Evolutionary conservation across 1,284 basidiomycete genomes (phyloP).

Genomic region (Sparassis latifolia): DNA sequence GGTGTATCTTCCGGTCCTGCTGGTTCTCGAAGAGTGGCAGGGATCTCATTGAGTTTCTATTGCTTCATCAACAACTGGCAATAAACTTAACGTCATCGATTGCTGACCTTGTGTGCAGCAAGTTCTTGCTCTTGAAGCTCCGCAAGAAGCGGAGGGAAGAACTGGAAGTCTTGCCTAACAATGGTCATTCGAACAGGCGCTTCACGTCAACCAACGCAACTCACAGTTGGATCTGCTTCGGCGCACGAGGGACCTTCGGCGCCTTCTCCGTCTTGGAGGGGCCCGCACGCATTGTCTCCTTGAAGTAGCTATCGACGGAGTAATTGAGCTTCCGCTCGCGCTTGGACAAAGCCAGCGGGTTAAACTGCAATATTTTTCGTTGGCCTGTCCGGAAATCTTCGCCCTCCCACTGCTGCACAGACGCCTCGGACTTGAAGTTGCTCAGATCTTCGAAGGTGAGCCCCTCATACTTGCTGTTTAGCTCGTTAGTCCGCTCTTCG

Average conservation of each 20-base stretch:
- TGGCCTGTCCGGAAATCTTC: constrained; percentile 83
- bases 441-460: constrained; percentile 93
- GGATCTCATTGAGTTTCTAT: constrained; percentile 68
- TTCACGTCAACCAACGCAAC: constrained; percentile 21
- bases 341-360: constrained; percentile 90
- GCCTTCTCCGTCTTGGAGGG: constrained; percentile 78
- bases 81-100: not conserved
- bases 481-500: constrained; percentile 84
- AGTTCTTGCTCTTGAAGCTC: constrained; percentile 88
- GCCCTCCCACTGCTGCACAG: constrained; percentile 92
- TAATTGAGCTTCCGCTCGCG: constrained; percentile 96
- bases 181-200: not conserved
- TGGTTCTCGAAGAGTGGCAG: constrained; percentile 66
- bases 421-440: constrained; percentile 93
- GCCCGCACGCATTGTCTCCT: constrained; percentile 82
- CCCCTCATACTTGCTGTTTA: constrained; percentile 91
- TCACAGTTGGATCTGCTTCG: constrained; percentile 83
- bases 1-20: constrained; percentile 71
- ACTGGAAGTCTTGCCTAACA: constrained; percentile 93
- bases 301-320: constrained; percentile 91
- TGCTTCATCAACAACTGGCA: constrained; percentile 5
- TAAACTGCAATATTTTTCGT: constrained; percentile 70
- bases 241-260: constrained; percentile 80
- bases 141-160: constrained; percentile 82
- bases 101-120: constrained; percentile 66